Base-by-base conservation (phyloP, 139 green algal species). In the Asterochloris sp. region DNA sequence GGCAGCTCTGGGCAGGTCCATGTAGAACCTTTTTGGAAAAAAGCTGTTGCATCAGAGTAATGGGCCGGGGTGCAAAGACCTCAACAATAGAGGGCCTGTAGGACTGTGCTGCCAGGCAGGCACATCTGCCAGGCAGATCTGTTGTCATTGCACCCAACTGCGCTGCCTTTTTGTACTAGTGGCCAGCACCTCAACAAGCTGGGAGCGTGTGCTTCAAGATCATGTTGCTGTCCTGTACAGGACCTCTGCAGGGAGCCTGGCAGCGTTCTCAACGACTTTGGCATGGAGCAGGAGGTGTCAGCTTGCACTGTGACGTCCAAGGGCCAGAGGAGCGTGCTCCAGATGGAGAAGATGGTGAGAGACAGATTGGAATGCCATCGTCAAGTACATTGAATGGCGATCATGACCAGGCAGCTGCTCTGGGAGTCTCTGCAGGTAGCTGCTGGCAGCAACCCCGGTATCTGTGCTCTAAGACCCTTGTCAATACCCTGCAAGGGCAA, bases 241-340 rank as follows among this genome's bases (percentile, higher is more conserved):
- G 66, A 80, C 63, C 69, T 85, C 19, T 83, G 67, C 69, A 23
- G 84, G 84, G 82, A 87, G 74, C 67, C 68, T 23, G 26, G 29
- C n/a, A 84, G 62, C 38, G 78, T 78, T 67, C 47, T 73, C 69
- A 84, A 84, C 62, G 80, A 84, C 69, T 84, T 84, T 71, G 80
- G 80, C 13, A 73, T 24, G 19, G 69, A 84, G 71, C 73, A 79
- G 47, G 80, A 84, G 71, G 71, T 84, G 61, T 78, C 80, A 27
- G 80, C 54, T 24, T 63, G 69, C 80, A 79, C 80, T 11, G 64
- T 26, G 38, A 67, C 73, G 69, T 66, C 24, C 80, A 84, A 78
- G 54, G 27, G 61, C 60, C 74, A 84, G 62, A 84, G 69, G 66
- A 83, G 71, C 66, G 78, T 82, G 6, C 78, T 64, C 68, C 60